These are phyloP conservation scores for Aspergillus biplanus DNA, from an alignment of 495 filamentous ascomycete genomes.

Conservation along the genomic window DNA sequence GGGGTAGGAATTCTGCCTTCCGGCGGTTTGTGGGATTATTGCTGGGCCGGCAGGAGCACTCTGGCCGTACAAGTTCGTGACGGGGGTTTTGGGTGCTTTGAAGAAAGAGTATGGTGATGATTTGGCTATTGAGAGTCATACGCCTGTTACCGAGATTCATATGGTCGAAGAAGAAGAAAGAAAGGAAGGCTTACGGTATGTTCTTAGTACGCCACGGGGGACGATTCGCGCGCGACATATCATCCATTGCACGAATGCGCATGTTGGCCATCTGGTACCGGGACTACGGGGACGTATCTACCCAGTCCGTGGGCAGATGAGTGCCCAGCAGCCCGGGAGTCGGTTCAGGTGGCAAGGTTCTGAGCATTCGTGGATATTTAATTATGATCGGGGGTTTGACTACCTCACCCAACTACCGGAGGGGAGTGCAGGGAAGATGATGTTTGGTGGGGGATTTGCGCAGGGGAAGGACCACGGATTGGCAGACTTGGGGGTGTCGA, in stretches of 20 bases:
- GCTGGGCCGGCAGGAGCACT: slow-evolving; percentile 50
- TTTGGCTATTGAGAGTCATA: slow-evolving; percentile 77
- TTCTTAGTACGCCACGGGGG: slow-evolving; percentile 66
- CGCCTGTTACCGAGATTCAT: slow-evolving; percentile 56
- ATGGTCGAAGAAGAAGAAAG: not conserved
- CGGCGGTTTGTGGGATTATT: slow-evolving; percentile 47
- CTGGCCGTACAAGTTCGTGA: slow-evolving; percentile 84
- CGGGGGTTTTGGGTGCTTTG: slow-evolving; percentile 62
- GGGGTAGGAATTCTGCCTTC: slow-evolving; percentile 40
- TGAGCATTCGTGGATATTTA: slow-evolving; percentile 42
- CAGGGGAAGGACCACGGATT: slow-evolving; percentile 53
- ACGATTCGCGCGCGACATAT: slow-evolving; percentile 59
- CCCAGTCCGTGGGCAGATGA: slow-evolving; percentile 73
- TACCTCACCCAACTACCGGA: slow-evolving; percentile 73
- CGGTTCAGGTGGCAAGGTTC: slow-evolving; percentile 34
- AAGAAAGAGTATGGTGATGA: slow-evolving; percentile 37
- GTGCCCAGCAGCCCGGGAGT: slow-evolving; percentile 61
- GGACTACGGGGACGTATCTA: slow-evolving; percentile 70
- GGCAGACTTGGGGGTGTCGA: slow-evolving; percentile 43
- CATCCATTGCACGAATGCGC: slow-evolving; percentile 78
- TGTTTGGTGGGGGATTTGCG: slow-evolving; percentile 65
- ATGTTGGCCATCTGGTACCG: slow-evolving; percentile 74
- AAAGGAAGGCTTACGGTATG: slow-evolving; percentile 18
- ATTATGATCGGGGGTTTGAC: slow-evolving; percentile 70
- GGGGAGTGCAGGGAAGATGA: slow-evolving; percentile 55